Evolutionary conservation across 2,329 filamentous ascomycete genomes (phyloP), one percentile per base, ranked within the genome.

Genomic region (Paracoccidioides lutzii): DNA sequence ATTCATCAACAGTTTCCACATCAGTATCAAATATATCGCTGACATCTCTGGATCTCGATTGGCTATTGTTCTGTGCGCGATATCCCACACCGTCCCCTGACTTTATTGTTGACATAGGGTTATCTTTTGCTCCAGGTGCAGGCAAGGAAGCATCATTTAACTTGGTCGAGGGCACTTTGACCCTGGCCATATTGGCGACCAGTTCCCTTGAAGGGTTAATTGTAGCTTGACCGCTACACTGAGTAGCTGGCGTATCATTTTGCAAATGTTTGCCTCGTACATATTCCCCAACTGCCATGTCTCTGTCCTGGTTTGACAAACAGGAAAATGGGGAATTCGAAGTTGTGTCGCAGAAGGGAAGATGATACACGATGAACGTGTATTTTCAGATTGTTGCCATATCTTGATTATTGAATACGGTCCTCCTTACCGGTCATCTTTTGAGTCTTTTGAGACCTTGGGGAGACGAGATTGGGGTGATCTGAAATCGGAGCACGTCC

Each of bases 1-100:
- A 73, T 59, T 74, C 71, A 63, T 74, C 71, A 8, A 73, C 62
- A 9, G 67, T 71, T 56, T 74, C 71, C 7, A 73, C 69, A 58
- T 74, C 71, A 4, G 71, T 74, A 58, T 74, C 71, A 58, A 74
- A 74, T 57, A 66, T 62, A 57, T 73, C 70, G 37, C 63, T 63
- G 33, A 66, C 62, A 57, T 73, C 70, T 38, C 63, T 63, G 33
- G 64, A 62, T 52, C 42, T 35, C 32, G 32, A 14, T 45, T 48
- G 10, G 42, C 14, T 32, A 22, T 9, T 22, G 22, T 22, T 30
- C 10, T 41, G 49, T 33, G 28, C 12, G 5, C 42, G 37, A 33
- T 32, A 32, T 15, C 22, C 46, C 15, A 15, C 33, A 4, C 12
- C 15, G n/a, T 49, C 8, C 7, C 46, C 9, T 22, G n/a, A 15